A percentile compares a stretch with the other conserved stretches of the same genome.
phyloP scores from a whole-genome alignment of 768 basidiomycete species.

The Cantharellus cinnabarinus region DNA sequence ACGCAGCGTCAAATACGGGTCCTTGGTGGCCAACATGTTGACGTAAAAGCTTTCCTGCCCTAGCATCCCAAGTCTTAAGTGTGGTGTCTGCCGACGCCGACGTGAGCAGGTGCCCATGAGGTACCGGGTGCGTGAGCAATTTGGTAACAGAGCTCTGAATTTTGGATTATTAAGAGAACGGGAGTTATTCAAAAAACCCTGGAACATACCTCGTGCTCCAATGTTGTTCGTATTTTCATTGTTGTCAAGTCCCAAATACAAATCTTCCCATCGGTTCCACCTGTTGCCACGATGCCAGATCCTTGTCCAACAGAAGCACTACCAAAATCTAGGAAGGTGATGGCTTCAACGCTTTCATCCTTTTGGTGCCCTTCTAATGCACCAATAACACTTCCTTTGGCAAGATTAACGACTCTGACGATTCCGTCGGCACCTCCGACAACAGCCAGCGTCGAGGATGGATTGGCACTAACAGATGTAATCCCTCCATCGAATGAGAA shows the following conservation, averaged over 20 bases:
- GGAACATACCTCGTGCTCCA: slow-evolving; percentile 54
- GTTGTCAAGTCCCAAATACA: slow-evolving; percentile 89
- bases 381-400: slow-evolving; percentile 63
- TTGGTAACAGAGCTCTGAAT: slow-evolving; percentile 71
- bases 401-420: slow-evolving; percentile 72
- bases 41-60: slow-evolving; percentile 56
- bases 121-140: slow-evolving; percentile 50
- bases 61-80: slow-evolving; percentile 81
- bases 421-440: slow-evolving; percentile 73
- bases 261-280: slow-evolving; percentile 82
- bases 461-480: slow-evolving; percentile 69
- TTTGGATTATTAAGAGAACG: background rate
- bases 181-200: background rate
- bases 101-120: slow-evolving; percentile 57
- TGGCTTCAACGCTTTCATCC: slow-evolving; percentile 73
- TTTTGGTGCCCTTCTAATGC: slow-evolving; percentile 68
- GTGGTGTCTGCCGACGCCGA: slow-evolving; percentile 76
- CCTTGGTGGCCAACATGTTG: slow-evolving; percentile 71
- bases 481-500: slow-evolving; percentile 61
- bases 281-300: slow-evolving; percentile 50
- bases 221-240: slow-evolving; percentile 60
- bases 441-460: slow-evolving; percentile 73
- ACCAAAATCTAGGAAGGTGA: slow-evolving; percentile 63
- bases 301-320: slow-evolving; percentile 25
- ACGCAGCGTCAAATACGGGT: slow-evolving; percentile 51